Evolutionary conservation across 2,329 filamentous ascomycete genomes (phyloP).

Genomic region (Cladobotryum protrusum): DNA sequence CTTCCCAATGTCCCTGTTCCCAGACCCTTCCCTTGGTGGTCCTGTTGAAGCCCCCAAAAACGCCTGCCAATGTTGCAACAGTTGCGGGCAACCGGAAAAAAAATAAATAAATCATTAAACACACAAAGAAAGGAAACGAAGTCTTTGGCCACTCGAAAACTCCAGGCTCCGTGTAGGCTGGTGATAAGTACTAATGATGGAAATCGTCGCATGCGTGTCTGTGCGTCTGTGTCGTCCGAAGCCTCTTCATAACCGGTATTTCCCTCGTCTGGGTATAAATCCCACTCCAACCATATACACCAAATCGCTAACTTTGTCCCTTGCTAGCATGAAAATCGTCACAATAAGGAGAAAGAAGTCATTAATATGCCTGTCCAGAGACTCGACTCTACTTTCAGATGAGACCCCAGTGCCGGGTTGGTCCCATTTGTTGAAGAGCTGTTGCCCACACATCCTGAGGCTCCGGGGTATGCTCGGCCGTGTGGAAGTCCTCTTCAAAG

Average conservation of each 20-base stretch:
- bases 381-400: constrained; percentile 20
- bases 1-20: constrained; percentile 1
- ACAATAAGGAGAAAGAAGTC: constrained; percentile 6
- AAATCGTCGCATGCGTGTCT: constrained; percentile 4
- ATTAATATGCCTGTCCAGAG: background rate
- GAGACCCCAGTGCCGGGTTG: constrained; percentile 25
- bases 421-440: constrained; percentile 25
- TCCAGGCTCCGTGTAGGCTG: constrained; percentile 13
- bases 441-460: constrained; percentile 32
- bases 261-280: constrained; percentile 6
- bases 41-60: constrained; percentile 4
- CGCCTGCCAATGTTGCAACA: constrained; percentile 11
- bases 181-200: constrained; percentile 2
- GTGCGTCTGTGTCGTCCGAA: background rate
- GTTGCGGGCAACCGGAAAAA: constrained; percentile 1
- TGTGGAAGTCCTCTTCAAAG: constrained; percentile 40
- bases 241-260: constrained; percentile 6
- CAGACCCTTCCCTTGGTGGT: background rate
- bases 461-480: constrained; percentile 32
- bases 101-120: constrained; percentile 4
- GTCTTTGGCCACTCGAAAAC: constrained; percentile 8
- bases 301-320: constrained; percentile 2
- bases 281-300: constrained; percentile 1
- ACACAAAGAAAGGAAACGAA: constrained; percentile 7
- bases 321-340: constrained; percentile 3